Evolutionary conservation across 768 basidiomycete species (phyloP), one percentile per base, ranked within the genome.

Genomic region (Termitomyces sp.): DNA sequence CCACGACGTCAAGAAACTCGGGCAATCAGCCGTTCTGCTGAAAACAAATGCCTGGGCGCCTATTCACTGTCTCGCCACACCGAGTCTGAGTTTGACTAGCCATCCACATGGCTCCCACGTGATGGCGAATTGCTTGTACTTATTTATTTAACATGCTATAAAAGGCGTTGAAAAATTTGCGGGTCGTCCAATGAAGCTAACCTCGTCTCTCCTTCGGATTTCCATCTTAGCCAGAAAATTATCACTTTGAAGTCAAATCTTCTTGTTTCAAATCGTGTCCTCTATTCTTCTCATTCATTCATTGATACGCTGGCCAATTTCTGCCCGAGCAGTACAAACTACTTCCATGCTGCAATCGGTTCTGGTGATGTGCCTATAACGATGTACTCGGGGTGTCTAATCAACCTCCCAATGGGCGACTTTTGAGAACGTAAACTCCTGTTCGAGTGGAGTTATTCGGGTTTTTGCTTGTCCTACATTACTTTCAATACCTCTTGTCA

Each of bases 351-450:
- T 87, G 84, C 71, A 68, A 71, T 81, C 85, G 86, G 86, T 88
- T 88, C 87, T 88, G 86, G 84, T 87, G 84, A 85, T 77, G 76
- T 40, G 87, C 86, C 86, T 70, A 88, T 58, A 88, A 55, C 52
- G 59, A 85, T 52, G 75, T 48, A 78, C 68, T 73, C 71, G 71
- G 65, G 63, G 71, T 73, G 82, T 71, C 78, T 76, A 79, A 84
- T 82, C 78, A 81, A 71, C 79, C 73, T 71, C 65, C 68, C 71
- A 77, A 77, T 74, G 82, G 81, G 75, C 75, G 69, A 70, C 67
- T 67, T 41, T 66, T 67, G 69, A 69, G 73, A 67, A 63, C 64
- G 67, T 53, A 67, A 61, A 65, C 68, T 72, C 68, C 68, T 68
- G 63, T 68, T 68, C 68, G 50, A 58, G 63, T 70, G 70, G 65